Base-by-base conservation (phyloP, 2,329 filamentous ascomycete species). In the Penicillium janthinellum region DNA sequence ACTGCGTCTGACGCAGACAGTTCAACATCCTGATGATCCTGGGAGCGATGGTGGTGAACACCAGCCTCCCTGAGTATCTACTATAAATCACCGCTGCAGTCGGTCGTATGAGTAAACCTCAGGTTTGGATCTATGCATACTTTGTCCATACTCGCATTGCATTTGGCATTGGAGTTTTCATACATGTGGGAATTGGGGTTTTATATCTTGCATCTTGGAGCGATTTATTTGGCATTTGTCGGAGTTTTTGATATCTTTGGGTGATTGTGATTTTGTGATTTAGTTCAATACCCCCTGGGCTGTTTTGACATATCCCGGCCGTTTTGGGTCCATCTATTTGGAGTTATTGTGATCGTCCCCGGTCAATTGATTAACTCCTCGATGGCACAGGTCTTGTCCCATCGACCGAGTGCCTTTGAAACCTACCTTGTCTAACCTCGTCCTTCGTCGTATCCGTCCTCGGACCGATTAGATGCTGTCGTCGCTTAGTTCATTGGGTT, bases 1-100 rank as follows among this genome's bases (percentile, higher is more conserved):
- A 67, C 67, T 37, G 66, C 64, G 5, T 73, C 70, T n/a, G 65
- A 68, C 60, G 57, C 68, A 39, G 69, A 66, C 14, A 70, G 68
- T 63, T 59, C 66, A 28, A 59, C 58, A 12, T 63, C 56, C 50
- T 60, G 55, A 59, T 28, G 10, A 39, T n/a, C 22, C 11, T 37
- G 17, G 28, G 7, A 41, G 28, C 12, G 25, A 14, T 6, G 47
- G 25, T 41, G 39, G 38, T 31, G 17, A 45, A 45, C 37, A 57
- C 25, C 34, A 39, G 22, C 22, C 50, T 34, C 50, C 38, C 2
- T 41, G 3, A 2, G 37, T 20, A 31, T 53, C 28, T 41, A 39
- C 37, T n/a, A 12, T 3, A 15, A 5, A 4, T 22, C 12, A 12
- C 37, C 50, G 50, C 50, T 53, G 50, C 50, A 22, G 50, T 42